phyloP scores from a whole-genome alignment of 768 basidiomycete genomes.

The Infundibulicybe gibba region DNA sequence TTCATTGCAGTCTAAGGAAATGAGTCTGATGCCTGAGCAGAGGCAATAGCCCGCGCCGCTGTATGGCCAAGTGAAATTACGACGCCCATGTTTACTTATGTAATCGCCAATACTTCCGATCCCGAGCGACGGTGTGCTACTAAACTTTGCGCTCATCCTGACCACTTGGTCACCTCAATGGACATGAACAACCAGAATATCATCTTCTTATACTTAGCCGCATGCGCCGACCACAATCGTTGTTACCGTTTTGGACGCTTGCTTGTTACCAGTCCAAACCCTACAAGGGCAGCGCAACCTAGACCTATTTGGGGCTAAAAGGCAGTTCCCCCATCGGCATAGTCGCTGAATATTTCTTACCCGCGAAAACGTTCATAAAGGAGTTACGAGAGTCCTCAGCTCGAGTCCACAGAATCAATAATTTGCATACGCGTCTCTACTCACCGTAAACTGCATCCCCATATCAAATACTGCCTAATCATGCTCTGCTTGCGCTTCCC shows the following conservation, averaged over 20 bases:
- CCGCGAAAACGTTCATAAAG: not conserved
- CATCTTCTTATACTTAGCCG: not conserved
- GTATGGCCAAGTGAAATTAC: no score
- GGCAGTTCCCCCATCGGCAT: not conserved
- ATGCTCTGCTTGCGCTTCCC: not conserved
- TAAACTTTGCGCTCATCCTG: no score
- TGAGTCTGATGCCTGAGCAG: not conserved
- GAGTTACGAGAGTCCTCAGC: not conserved
- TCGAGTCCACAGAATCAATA: no score
- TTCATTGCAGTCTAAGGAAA: slow-evolving; percentile 55
- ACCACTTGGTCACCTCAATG: no score
- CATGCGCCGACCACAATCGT: not conserved
- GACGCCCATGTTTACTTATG: no score
- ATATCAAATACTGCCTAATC: not conserved
- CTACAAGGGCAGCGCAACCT: no score
- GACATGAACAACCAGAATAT: no score
- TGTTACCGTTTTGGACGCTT: not conserved
- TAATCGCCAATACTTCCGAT: no score
- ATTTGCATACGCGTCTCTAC: no score
- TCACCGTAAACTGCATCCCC: no score
- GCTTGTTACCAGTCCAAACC: not conserved
- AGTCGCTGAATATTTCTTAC: not conserved
- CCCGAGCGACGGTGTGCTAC: no score
- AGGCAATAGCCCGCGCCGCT: no score
- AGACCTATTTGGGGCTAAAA: not conserved